Evolutionary conservation across 2,329 filamentous ascomycete species (phyloP), one percentile per base, ranked within the genome.

Genomic region (Hypoxylon sp.): DNA sequence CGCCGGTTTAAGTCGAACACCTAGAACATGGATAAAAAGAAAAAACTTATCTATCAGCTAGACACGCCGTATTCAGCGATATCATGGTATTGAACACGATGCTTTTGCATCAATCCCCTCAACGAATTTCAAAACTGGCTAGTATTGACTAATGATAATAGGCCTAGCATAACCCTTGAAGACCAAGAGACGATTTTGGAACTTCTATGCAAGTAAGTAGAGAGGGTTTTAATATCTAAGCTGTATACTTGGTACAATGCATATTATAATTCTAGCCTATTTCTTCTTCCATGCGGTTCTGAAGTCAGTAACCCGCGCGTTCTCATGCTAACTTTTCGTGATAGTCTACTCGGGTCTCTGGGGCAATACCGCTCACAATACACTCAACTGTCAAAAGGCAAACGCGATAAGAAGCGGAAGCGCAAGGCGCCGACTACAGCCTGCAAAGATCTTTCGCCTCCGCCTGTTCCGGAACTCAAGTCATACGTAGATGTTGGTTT

Each of bases 181-280:
- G 83, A 92, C 57, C 89, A 92, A 77, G 85, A 90, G 56, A 83
- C 84, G 3, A 90, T 92, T 39, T 76, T 92, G 9, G 89, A 92
- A 69, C 81, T 93, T 53, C 82, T 92, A 4, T 91, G 87, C 86
- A 86, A 83, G 91, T 92, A 84, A 73, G 81, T 79, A 22, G 14
- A 42, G 17, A 46, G n/a, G 39, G 19, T 31, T 29, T 29, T n/a
- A 22, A 46, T 31, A 11, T n/a, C 52, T 29, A 29, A 8, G 39
- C 19, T 29, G 50, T 13, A 14, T 37, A 5, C 50, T 14, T 19
- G 11, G 31, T 14, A 13, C 14, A 14, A 37, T 53, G 17, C 31
- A 6, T 53, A 17, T 53, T n/a, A 3, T 19, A 14, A 22, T 39
- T 35, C 24, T 50, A 29, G 13, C 19, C 14, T 39, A 11, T 26